Conservation (phyloP, 352 stramenopile genomes). For the Pythium plurisporium region DNA sequence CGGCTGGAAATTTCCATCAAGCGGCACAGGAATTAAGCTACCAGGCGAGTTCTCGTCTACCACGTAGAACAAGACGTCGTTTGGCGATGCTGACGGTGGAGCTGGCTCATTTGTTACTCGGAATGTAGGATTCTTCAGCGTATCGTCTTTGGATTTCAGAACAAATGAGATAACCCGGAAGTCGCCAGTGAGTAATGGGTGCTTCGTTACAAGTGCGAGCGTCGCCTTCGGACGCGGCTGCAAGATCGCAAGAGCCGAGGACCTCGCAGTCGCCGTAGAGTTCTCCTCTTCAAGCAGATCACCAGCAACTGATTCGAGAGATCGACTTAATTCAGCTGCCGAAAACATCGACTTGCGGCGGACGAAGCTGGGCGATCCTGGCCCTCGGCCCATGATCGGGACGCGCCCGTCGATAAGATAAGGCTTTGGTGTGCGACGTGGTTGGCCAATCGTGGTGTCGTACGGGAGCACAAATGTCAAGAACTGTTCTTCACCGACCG, state of each 20-base stretch:
- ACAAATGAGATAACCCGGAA: conserved; percentile 62
- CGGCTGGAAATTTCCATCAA: conserved; percentile 50
- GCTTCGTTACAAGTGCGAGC: conserved; percentile 46
- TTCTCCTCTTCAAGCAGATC: conserved; percentile 41
- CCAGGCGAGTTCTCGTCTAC: conserved; percentile 21
- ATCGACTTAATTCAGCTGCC: conserved; percentile 28
- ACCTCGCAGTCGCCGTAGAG: conserved; percentile 27
- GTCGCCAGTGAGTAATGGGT: conserved; percentile 57
- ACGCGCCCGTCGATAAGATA: conserved; percentile 60
- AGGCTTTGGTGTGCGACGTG: conserved; percentile 12
- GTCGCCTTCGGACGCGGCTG: conserved; percentile 65
- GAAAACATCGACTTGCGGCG: conserved; percentile 79
- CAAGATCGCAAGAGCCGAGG: conserved; percentile 55
- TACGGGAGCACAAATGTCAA: conserved; percentile 62
- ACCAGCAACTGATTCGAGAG: conserved; percentile 14
- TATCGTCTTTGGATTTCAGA: conserved; percentile 63
- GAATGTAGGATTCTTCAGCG: conserved; percentile 49
- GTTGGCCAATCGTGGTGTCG: conserved; percentile 21
- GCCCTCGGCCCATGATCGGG: conserved; percentile 80
- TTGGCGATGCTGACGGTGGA: conserved; percentile 30
- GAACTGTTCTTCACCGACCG: conserved; percentile 29
- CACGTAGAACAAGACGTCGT: conserved; percentile 60
- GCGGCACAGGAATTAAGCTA: conserved; percentile 34
- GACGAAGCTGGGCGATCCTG: conserved; percentile 79
- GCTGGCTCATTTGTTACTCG: conserved; percentile 48